phyloP scores from a whole-genome alignment of 129 eudicot species.

The Deinandra increscens region DNA sequence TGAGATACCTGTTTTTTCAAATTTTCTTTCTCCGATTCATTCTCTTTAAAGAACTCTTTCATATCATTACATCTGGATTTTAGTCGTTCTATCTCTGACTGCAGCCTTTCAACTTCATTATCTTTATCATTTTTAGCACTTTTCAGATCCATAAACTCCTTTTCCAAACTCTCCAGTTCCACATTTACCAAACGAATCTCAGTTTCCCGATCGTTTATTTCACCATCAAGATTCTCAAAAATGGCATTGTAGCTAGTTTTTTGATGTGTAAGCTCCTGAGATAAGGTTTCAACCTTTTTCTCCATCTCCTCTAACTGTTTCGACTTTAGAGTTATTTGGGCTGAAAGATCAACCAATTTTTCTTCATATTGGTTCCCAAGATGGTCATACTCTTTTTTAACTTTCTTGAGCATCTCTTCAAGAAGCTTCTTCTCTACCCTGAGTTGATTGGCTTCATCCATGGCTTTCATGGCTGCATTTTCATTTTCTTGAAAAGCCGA shows the following conservation, averaged over 20 bases:
- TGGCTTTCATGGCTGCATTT: constrained; percentile 64
- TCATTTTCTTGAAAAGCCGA: constrained; percentile 85
- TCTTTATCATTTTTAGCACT: constrained; percentile 49
- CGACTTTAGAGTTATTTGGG: constrained; percentile 41
- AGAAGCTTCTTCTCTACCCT: constrained; percentile 57
- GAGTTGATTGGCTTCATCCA: constrained; percentile 69
- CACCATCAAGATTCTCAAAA: constrained; percentile 45
- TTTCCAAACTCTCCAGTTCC: constrained; percentile 43
- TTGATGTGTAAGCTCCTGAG: constrained; percentile 44
- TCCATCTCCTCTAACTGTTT: constrained; percentile 46
- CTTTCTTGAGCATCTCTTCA: constrained; percentile 54
- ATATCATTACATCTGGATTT: constrained; percentile 50
- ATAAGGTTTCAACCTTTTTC: constrained; percentile 41
- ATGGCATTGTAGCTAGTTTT: constrained; percentile 36
- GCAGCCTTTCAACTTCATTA: constrained; percentile 37
- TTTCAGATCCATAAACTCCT: constrained; percentile 43
- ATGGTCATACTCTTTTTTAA: constrained; percentile 46
- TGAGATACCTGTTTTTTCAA: constrained; percentile 56
- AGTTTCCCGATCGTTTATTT: constrained; percentile 44
- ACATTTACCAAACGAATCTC: constrained; percentile 32
- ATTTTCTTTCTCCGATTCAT: constrained; percentile 62
- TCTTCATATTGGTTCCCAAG: constrained; percentile 49
- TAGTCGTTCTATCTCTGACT: constrained; percentile 53
- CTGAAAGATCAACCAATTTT: constrained; percentile 42
- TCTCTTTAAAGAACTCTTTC: constrained; percentile 39